Conservation (phyloP, 1,139 yeast species). For the Yamadazyma jaroonii region DNA sequence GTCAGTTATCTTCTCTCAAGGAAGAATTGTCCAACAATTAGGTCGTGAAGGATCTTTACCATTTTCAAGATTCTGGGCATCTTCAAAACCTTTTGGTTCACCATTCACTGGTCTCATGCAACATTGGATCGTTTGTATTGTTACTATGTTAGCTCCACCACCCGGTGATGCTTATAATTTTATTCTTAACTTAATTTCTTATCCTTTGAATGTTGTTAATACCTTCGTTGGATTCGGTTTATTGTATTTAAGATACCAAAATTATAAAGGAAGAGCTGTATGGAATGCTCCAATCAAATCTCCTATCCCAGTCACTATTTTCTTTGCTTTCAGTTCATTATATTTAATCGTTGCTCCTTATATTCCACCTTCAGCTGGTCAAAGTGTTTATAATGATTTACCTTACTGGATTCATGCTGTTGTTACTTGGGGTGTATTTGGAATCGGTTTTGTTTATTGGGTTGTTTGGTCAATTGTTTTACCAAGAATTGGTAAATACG, state of each 20-base stretch:
- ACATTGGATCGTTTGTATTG: slow-evolving; percentile 52
- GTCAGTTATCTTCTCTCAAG: slow-evolving; percentile 49
- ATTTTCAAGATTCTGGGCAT: slow-evolving; percentile 43
- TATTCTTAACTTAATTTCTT: slow-evolving; percentile 46
- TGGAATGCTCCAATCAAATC: slow-evolving; percentile 83
- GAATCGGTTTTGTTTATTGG: slow-evolving; percentile 71
- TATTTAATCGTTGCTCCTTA: slow-evolving; percentile 80
- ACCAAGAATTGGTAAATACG: slow-evolving; percentile 60
- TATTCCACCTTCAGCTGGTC: slow-evolving; percentile 68
- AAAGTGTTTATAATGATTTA: slow-evolving; percentile 59
- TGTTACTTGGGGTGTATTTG: slow-evolving; percentile 78
- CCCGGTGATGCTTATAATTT: slow-evolving; percentile 52
- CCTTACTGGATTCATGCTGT: slow-evolving; percentile 86
- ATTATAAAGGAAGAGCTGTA: slow-evolving; percentile 46
- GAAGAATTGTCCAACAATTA: slow-evolving; percentile 47
- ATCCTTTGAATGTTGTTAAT: slow-evolving; percentile 53
- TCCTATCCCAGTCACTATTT: slow-evolving; percentile 56
- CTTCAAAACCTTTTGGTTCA: slow-evolving; percentile 41
- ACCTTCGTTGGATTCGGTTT: slow-evolving; percentile 43
- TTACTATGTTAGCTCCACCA: slow-evolving; percentile 48
- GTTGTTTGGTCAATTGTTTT: slow-evolving; percentile 58
- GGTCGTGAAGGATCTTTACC: slow-evolving; percentile 51
- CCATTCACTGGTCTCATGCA: slow-evolving; percentile 59
- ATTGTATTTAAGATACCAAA: slow-evolving; percentile 43
- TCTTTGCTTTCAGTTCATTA: slow-evolving; percentile 66